Conservation (phyloP, 1,284 basidiomycete genomes). For the Athelia psychrophila region DNA sequence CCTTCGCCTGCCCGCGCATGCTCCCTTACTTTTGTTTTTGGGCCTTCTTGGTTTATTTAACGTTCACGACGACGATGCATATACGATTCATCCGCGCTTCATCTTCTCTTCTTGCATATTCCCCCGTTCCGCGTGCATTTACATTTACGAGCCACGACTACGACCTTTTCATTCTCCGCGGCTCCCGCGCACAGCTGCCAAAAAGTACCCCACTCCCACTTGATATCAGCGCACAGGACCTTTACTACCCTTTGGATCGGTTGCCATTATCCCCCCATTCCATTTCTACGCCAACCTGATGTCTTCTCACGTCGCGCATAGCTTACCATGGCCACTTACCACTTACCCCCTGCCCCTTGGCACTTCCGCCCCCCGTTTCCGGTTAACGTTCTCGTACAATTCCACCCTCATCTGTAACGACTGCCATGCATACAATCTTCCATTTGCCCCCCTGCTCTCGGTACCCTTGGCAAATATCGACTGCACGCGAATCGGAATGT, state of each 20-base stretch:
- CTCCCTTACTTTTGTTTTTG: too few relatives aligned
- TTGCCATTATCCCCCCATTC: not conserved
- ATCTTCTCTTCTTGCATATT: constrained; percentile 1
- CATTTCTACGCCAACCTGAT: not conserved
- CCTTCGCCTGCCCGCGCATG: not conserved
- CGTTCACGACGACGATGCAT: not conserved
- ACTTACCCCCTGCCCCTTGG: not conserved
- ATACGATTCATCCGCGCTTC: not conserved
- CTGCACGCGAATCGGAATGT: constrained; percentile 11
- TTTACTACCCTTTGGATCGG: constrained; percentile 1
- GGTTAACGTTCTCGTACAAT: too few relatives aligned
- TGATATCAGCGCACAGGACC: constrained; percentile 1
- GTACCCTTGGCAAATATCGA: constrained; percentile 21
- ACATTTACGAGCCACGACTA: too few relatives aligned
- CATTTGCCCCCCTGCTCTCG: constrained; percentile 25
- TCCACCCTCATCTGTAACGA: constrained; percentile 56
- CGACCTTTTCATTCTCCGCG: not conserved
- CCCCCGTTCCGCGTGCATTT: not conserved
- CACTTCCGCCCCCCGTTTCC: too few relatives aligned
- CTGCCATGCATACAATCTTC: constrained; percentile 40
- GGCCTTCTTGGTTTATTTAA: too few relatives aligned
- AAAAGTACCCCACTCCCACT: not conserved
- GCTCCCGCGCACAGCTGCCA: not conserved
- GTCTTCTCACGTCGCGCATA: constrained; percentile 1
- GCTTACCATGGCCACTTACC: not conserved